Evolutionary conservation across 306 rosid genomes (phyloP).

Genomic region (Notholithocarpus densiflorus): DNA sequence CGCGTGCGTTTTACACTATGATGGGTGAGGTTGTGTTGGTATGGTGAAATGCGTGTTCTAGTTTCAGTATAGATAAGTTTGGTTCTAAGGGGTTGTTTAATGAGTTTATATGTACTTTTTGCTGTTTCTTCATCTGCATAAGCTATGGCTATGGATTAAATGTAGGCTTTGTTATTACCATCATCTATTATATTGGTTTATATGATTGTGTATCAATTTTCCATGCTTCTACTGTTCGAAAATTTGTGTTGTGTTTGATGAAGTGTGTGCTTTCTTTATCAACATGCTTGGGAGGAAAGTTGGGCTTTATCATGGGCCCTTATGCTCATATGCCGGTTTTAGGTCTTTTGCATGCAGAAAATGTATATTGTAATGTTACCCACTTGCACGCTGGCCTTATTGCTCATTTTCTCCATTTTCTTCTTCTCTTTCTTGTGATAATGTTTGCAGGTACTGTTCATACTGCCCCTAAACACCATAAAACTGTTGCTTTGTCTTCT

Average conservation of each 20-base stretch:
- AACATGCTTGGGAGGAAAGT: background rate
- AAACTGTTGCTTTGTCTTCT: too few species aligned
- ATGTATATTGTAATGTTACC: too few species aligned
- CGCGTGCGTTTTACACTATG: too few species aligned
- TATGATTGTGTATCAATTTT: background rate
- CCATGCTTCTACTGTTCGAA: background rate
- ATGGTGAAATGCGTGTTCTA: background rate
- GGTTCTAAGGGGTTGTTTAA: slow-evolving; percentile 1
- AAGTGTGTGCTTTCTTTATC: background rate
- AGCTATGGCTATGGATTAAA: background rate
- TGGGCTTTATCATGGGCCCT: background rate
- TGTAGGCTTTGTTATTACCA: background rate
- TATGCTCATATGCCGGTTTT: background rate
- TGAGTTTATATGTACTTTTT: background rate
- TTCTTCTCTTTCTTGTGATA: too few species aligned
- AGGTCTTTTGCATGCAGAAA: background rate
- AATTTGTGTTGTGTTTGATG: background rate
- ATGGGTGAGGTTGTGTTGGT: background rate
- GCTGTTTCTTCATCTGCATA: background rate
- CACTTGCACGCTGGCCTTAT: too few species aligned
- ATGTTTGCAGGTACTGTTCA: too few species aligned
- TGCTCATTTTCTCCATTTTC: too few species aligned
- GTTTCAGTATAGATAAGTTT: background rate
- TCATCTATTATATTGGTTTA: background rate
- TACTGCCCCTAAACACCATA: too few species aligned